A percentile compares a stretch with the other conserved stretches of the same genome.
These are phyloP conservation scores for Lentinula sp. DNA, from an alignment of 768 basidiomycete genomes.

Conservation along the genomic window DNA sequence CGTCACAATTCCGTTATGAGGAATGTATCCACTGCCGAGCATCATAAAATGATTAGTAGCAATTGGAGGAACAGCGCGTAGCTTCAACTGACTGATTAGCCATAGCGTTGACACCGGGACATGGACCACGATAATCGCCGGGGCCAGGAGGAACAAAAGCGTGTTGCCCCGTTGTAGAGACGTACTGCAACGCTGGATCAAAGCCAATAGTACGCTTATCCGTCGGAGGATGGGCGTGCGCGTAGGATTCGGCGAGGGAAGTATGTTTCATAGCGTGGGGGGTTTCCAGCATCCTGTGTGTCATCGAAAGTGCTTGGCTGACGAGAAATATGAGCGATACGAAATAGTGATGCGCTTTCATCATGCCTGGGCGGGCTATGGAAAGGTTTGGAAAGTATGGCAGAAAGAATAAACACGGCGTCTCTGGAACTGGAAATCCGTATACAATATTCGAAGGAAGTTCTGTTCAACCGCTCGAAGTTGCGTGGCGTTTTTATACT, in stretches of 20 bases:
- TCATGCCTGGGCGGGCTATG: too few species aligned
- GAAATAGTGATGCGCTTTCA: too few species aligned
- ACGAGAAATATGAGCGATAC: neutral
- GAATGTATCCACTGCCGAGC: neutral
- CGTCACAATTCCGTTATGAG: neutral
- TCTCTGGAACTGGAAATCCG: too few species aligned
- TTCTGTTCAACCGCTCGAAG: too few species aligned
- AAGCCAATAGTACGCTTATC: neutral
- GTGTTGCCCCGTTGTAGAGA: neutral
- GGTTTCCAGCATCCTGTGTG: too few species aligned
- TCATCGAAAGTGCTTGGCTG: too few species aligned
- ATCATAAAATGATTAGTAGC: neutral
- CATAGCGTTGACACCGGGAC: constrained; percentile 22
- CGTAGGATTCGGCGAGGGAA: neutral
- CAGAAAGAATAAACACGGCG: too few species aligned
- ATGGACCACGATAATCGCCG: constrained; percentile 12
- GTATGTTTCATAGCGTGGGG: too few species aligned
- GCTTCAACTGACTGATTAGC: constrained; percentile 16
- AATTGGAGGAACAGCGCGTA: too few species aligned
- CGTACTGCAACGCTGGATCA: neutral
- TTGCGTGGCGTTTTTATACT: too few species aligned
- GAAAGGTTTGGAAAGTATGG: too few species aligned
- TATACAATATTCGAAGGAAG: too few species aligned
- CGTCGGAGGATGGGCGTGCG: neutral
- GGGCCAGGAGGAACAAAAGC: neutral